Evolutionary conservation across 2,329 filamentous ascomycete genomes (phyloP), one percentile per base, ranked within the genome.

Genomic region (Pseudogymnoascus sp.): DNA sequence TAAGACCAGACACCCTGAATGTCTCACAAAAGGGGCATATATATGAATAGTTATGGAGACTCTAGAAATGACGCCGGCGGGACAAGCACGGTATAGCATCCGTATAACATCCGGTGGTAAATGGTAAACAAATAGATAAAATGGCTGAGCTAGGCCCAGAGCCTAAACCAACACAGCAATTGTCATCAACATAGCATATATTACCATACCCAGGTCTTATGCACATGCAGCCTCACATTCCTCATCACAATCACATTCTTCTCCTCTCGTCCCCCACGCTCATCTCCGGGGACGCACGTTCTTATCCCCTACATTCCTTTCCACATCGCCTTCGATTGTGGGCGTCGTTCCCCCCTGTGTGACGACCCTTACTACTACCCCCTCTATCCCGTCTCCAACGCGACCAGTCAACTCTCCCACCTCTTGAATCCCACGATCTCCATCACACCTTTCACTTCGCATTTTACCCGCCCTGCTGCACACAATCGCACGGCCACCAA

Each of bases 71-170:
- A 18, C 38, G 38, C 38, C 5, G 16, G 38, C 16, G 38, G 18
- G 38, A 42, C 16, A 8, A 34, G 31, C 31, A 11, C 31, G 3
- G 31, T 34, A 34, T 34, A 34, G 11, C 28, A 42, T 34, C 31
- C 31, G 31, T 34, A 34, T 34, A 34, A 34, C 28, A 42, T 25
- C 44, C 21, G 23, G 7, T 28, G 8, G 46, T 53, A 53, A 50
- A 50, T 16, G 8, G 44, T 50, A 50, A 53, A 53, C 46, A 53
- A 53, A 31, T 31, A 53, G 46, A 53, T 53, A 53, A 53, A 53
- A 53, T 53, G 2, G 14, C 46, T 16, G 25, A 31, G 23, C 46
- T 16, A 16, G 46, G n/a, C 25, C 3, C 46, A 53, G 25, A 53
- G 44, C 12, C 44, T n/a, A 50, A 16, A 10, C 44, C 44, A 53